Conservation (phyloP, 306 rosid genomes). For the Vigna radiata region DNA sequence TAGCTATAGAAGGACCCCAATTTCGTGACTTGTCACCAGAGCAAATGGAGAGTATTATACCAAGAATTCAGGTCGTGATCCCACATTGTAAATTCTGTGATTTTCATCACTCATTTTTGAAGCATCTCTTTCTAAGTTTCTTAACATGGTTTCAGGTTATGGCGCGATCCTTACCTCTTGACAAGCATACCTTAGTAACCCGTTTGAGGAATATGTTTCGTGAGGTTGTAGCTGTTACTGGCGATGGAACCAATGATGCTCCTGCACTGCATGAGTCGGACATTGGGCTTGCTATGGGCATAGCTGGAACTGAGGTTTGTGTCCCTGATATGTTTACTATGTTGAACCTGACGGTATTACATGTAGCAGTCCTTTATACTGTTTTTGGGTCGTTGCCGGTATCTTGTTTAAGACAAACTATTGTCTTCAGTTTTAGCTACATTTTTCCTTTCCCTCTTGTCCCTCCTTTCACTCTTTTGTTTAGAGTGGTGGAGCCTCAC, state of each 20-base stretch:
- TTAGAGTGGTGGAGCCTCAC: neutral
- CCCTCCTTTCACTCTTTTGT: constrained; percentile 3
- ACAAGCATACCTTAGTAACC: constrained; percentile 80
- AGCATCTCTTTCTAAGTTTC: constrained; percentile 40
- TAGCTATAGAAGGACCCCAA: constrained; percentile 79
- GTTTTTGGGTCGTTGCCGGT: neutral
- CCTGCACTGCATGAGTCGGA: constrained; percentile 95
- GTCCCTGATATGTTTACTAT: constrained; percentile 5
- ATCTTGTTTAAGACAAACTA: constrained; percentile 29
- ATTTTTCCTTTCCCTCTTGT: neutral
- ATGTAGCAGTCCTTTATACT: constrained; percentile 18
- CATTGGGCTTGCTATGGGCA: constrained; percentile 98
- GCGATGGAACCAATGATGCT: constrained; percentile 96
- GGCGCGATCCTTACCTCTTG: constrained; percentile 88
- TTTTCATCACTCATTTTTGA: constrained; percentile 26
- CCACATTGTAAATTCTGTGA: constrained; percentile 27
- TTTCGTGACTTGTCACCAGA: constrained; percentile 69
- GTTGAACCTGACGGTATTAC: constrained; percentile 30
- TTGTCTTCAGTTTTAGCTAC: neutral
- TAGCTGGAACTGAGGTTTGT: constrained; percentile 94
- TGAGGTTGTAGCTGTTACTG: constrained; percentile 96
- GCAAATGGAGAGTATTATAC: constrained; percentile 66
- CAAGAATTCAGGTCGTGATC: constrained; percentile 75
- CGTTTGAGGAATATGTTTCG: constrained; percentile 65
- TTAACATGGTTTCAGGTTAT: constrained; percentile 71